phyloP scores from a whole-genome alignment of 1,139 yeast genomes.

The Barnettozyma hawaiiensis region DNA sequence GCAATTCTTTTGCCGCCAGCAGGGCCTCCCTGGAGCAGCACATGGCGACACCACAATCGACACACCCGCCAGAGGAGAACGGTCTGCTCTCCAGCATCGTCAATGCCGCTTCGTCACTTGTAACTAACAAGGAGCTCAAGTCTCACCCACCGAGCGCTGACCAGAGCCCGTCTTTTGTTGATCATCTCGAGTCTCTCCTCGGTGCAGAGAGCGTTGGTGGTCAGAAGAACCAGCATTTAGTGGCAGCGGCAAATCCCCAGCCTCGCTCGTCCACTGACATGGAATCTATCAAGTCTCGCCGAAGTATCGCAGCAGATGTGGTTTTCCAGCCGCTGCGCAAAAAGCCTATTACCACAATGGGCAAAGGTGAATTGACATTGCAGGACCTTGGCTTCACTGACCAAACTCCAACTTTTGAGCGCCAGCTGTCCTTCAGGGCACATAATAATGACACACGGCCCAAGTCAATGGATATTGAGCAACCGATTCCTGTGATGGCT shows the following conservation, averaged over 20 bases:
- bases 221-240: too few relatives aligned
- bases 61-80: conserved; percentile 9
- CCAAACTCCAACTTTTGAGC: conserved; percentile 4
- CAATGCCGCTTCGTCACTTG: conserved; percentile 28
- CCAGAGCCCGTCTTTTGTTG: conserved; percentile 24
- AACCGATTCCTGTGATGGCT: neutral
- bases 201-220: neutral
- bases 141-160: conserved; percentile 23
- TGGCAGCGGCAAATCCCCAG: neutral
- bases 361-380: conserved; percentile 64
- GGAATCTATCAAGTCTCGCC: neutral
- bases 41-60: conserved; percentile 16
- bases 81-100: conserved; percentile 30
- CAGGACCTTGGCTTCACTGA: conserved; percentile 43
- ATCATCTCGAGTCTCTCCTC: conserved; percentile 30
- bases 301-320: conserved; percentile 26
- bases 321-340: conserved; percentile 57
- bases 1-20: neutral
- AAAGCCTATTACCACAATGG: conserved; percentile 57
- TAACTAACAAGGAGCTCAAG: conserved; percentile 14
- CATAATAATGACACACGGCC: neutral
- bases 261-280: neutral
- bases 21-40: conserved; percentile 12
- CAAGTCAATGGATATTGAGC: neutral
- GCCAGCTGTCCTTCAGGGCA: conserved; percentile 3